phyloP scores from a whole-genome alignment of 1,284 basidiomycete species.

The Papiliotrema terrestris region DNA sequence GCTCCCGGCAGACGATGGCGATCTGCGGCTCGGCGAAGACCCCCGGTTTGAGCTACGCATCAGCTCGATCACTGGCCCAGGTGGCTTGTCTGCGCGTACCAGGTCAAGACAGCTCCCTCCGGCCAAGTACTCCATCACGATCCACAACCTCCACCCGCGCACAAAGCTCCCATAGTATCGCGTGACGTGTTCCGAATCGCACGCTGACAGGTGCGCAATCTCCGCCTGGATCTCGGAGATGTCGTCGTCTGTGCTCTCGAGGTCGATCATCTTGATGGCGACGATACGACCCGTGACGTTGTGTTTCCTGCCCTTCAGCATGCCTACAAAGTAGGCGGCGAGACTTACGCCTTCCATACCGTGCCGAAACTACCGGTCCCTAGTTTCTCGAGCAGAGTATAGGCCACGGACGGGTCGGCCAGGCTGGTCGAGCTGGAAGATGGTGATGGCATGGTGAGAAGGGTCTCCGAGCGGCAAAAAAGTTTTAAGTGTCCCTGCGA shows the following conservation, averaged over 20 bases:
- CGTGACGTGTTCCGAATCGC: slow-evolving; percentile 93
- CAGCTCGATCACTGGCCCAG: background rate
- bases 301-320: slow-evolving; percentile 58
- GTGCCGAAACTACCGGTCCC: slow-evolving; percentile 97
- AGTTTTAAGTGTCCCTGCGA: background rate
- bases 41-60: slow-evolving; percentile 70
- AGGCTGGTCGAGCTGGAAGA: background rate
- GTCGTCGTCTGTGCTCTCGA: slow-evolving; percentile 77
- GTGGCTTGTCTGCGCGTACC: slow-evolving; percentile 30
- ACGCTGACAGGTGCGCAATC: slow-evolving; percentile 90
- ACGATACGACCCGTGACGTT: slow-evolving; percentile 90
- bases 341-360: slow-evolving; percentile 80
- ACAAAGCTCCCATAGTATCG: slow-evolving; percentile 97
- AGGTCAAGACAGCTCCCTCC: slow-evolving; percentile 97
- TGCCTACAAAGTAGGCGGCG: background rate
- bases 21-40: slow-evolving; percentile 88
- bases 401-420: slow-evolving; percentile 75
- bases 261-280: slow-evolving; percentile 90
- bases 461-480: background rate
- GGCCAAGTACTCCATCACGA: slow-evolving; percentile 98
- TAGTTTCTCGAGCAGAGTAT: slow-evolving; percentile 89
- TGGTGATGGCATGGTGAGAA: background rate
- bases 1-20: slow-evolving; percentile 88
- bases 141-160: slow-evolving; percentile 96
- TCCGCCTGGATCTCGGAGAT: slow-evolving; percentile 97